phyloP scores from a whole-genome alignment of 108 stramenopile species.

The Nitzschia sp. region DNA sequence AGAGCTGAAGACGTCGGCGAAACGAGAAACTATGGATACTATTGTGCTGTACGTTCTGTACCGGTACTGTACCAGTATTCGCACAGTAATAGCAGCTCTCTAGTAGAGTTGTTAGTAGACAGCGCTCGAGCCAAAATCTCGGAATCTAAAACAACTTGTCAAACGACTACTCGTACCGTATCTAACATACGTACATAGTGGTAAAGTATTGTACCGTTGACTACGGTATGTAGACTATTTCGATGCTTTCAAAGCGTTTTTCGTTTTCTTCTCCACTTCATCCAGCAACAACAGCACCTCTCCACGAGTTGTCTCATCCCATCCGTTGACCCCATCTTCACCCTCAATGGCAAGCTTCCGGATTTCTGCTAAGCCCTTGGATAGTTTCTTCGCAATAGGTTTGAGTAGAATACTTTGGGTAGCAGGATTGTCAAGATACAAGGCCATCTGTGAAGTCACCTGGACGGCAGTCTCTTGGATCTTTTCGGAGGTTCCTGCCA shows the following conservation, averaged over 20 bases:
- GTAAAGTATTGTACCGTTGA: too few relatives aligned
- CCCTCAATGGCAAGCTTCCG: constrained; percentile 45
- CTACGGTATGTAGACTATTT: too few relatives aligned
- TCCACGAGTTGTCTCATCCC: constrained; percentile 41
- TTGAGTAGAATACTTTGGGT: constrained; percentile 85
- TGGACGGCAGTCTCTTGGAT: constrained; percentile 49
- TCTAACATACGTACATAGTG: too few relatives aligned
- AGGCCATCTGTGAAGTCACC: constrained; percentile 66
- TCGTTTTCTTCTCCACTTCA: constrained; percentile 32
- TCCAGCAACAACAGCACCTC: constrained; percentile 30
- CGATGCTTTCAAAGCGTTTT: constrained; percentile 16
- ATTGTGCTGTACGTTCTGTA: too few relatives aligned
- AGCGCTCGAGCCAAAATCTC: too few relatives aligned
- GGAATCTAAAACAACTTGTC: too few relatives aligned
- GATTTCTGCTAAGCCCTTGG: constrained; percentile 65
- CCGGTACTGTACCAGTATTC: too few relatives aligned
- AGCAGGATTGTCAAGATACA: constrained; percentile 81
- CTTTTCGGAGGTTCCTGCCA: constrained; percentile 41
- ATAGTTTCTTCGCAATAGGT: constrained; percentile 74
- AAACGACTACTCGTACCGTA: too few relatives aligned
- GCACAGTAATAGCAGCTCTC: too few relatives aligned
- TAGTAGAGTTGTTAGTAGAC: too few relatives aligned
- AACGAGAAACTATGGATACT: too few relatives aligned
- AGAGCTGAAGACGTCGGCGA: too few relatives aligned
- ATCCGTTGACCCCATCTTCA: constrained; percentile 53